Base-by-base conservation (phyloP, 306 rosid species). In the Purshia tridentata region DNA sequence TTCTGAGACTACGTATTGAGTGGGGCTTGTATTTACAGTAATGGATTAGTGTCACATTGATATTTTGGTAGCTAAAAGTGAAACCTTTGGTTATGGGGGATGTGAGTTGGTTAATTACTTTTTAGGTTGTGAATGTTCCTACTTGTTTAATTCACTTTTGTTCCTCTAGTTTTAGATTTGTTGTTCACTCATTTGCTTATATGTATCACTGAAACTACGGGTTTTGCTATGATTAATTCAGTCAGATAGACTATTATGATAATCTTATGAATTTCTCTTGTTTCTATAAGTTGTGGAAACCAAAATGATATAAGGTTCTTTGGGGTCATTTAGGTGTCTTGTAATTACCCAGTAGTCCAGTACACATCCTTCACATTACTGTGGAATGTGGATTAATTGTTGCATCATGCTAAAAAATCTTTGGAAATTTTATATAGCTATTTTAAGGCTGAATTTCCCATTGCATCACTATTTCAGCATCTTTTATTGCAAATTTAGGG, bases 1-100 rank as follows among this genome's bases (percentile, higher is more conserved):
- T 52, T 52, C 76, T 0, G 89, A 84, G 44, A 78, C 85, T 40
- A 76, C 79, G 53, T 90, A 85, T 86, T 91, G 77, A 81, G 48
- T 29, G 40, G 70, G 39, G 42, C 15, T 29, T 29, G 35, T 29
- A 29, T 76, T 41, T 47, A 35, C 15, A n/a, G 57, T 15, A 20
- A 15, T 20, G 53, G 44, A 63, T 39, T 59, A 8, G 56, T 53
- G 37, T 45, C 7, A 8, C 9, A 20, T 20, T 48, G 14, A 40
- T 39, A 35, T 6, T 35, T 55, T 54, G 15, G 50, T 57, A 0
- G 12, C 2, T 50, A 49, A 23, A 69, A 11, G 3, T 56, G 49
- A 8, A 40, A 52, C 51, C 54, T 67, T 39, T 64, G 15, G 15
- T 29, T 18, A 39, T 23, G 41, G 60, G 8, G 60, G 18, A 13